Evolutionary conservation across 805 yeast genomes (phyloP), one percentile per base, ranked within the genome.

Genomic region (Tetrapisispora nanseiensis): DNA sequence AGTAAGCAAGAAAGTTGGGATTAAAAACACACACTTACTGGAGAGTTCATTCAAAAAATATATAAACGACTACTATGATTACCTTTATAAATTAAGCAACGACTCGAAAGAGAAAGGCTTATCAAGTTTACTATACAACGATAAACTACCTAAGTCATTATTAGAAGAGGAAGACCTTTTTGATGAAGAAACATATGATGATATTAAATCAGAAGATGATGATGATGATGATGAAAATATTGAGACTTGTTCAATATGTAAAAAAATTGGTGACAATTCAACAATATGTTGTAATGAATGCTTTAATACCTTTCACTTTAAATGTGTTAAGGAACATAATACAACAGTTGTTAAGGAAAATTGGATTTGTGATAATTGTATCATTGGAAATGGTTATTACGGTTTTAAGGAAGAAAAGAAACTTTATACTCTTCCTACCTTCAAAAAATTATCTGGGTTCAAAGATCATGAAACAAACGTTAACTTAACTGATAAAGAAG

Each of bases 301-400:
- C 55, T 77, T 81, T 45, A 71, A 70, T 40, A 72, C 75, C 1
- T 86, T 66, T 59, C 96, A 89, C 59, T 2, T 7, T 9, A 13
- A 24, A 13, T 51, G 55, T 28, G 6, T 22, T 10, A 11, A n/a
- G 11, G 9, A 21, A 15, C 13, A 23, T 8, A n/a, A 15, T 10
- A 7, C 20, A 8, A 11, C 12, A 2, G 12, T 29, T 11, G 18
- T 27, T 16, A 30, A 13, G 20, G 55, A 61, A 1, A 72, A 69
- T 15, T 89, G 95, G 95, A 80, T 72, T 55, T 89, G 97, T 59
- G 82, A 81, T 39, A 74, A 73, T 43, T 89, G 97, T 61, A 66
- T 89, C n/a, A 69, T 82, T 12, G 95, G 95, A 0, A 81, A 85
- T 32, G 90, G 92, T 1, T 87, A 79, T 48, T 89, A 86, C 55